Base-by-base conservation (phyloP, 208 protist genomes). In the Tritrichomonas foetus region DNA sequence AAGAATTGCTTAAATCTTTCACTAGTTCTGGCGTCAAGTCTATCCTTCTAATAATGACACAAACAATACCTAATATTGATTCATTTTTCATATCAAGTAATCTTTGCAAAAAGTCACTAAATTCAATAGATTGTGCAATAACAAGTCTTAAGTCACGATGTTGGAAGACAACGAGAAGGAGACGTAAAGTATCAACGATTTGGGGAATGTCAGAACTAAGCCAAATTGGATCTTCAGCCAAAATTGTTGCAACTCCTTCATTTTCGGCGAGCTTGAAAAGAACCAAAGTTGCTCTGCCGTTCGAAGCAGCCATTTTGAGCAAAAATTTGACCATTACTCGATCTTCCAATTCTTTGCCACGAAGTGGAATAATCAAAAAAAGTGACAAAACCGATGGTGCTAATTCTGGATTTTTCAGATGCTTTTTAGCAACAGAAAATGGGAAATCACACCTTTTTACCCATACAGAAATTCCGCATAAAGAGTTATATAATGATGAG, bases 151-250 rank as follows among this genome's bases (percentile, higher is more conserved):
- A 22, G 8, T 36, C 33, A 3, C 30, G 5, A 36, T 82, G 41
- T 39, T 82, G 44, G 74, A 82, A 82, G 41, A 82, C 39, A 39
- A 82, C 74, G 41, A 82, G 74, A 20, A 82, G 50, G 25, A 82
- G 74, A 50, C 74, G 44, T 3, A 82, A 20, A 50, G 74, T 82
- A 25, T 82, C 33, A 39, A 82, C n/a, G 30, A 39, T 82, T 47
- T 30, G 44, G 33, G 74, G 74, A 50, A 82, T 16, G 27, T 82
- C 74, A n/a, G 74, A 20, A 30, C 50, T 82, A 20, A 82, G 74
- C 74, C 74, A 82, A 30, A 47, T 82, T 82, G 74, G 74, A 36
- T 44, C 11, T 8, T 82, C 25, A 30, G 41, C 39, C 39, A 82
- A 41, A 30, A 39, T 41, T 41, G 44, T 13, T 11, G 41, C 41